These are phyloP conservation scores for Ascochyta viciae-villosae DNA, from an alignment of 2,329 filamentous ascomycete genomes.

Conservation along the genomic window DNA sequence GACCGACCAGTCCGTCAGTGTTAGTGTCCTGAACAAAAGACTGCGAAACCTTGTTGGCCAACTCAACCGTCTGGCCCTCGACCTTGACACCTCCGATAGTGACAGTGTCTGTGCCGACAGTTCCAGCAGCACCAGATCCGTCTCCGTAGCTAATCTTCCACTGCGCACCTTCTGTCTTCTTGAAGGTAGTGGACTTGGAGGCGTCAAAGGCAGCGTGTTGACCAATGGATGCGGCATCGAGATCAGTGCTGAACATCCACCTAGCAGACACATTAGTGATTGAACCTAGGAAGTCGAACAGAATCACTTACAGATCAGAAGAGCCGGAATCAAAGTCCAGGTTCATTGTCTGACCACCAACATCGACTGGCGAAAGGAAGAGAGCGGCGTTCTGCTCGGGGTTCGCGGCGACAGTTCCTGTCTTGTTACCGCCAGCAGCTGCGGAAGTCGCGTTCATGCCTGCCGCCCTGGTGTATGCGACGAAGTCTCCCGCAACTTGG, in stretches of 20 bases:
- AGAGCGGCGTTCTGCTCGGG: constrained; percentile 71
- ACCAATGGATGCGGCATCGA: constrained; percentile 54
- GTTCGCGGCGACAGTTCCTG: constrained; percentile 68
- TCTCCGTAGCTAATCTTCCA: constrained; percentile 76
- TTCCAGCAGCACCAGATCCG: constrained; percentile 66
- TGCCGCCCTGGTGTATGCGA: constrained; percentile 47
- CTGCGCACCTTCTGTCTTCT: constrained; percentile 56
- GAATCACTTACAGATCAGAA: constrained; percentile 65
- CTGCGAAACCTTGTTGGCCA: constrained; percentile 65
- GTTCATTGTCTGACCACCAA: constrained; percentile 72
- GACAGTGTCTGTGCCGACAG: constrained; percentile 72
- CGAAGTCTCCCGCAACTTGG: constrained; percentile 30
- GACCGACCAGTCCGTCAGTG: constrained; percentile 73
- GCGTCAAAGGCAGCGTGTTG: constrained; percentile 65
- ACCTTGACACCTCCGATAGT: constrained; percentile 71
- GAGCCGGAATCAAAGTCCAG: constrained; percentile 81
- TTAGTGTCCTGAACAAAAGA: constrained; percentile 66
- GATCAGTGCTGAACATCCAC: constrained; percentile 73
- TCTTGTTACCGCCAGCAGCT: constrained; percentile 41
- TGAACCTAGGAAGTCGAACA: background rate
- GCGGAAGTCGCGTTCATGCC: constrained; percentile 43
- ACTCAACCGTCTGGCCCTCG: constrained; percentile 69
- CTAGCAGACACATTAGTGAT: constrained; percentile 45
- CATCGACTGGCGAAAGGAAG: constrained; percentile 72
- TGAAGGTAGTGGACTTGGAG: constrained; percentile 59